Conservation (phyloP, 2,329 filamentous ascomycete species). For the Aspergillus neoniger region DNA sequence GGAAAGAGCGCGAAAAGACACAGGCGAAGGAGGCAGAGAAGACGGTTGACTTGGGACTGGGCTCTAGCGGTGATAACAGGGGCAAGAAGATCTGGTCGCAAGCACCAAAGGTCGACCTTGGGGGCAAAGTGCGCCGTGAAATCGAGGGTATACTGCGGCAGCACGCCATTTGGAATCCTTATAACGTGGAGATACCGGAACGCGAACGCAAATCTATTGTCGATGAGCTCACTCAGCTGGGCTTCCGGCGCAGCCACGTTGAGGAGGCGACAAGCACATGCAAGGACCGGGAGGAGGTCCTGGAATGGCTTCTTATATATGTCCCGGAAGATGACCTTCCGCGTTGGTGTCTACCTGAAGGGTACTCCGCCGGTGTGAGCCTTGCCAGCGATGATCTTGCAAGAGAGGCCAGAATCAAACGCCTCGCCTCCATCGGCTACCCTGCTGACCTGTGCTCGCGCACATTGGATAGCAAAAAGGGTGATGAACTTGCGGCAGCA, state of each 20-base stretch:
- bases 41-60: slow-evolving; percentile 57
- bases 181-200: slow-evolving; percentile 66
- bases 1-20: slow-evolving; percentile 65
- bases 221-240: slow-evolving; percentile 74
- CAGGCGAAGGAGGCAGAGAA: slow-evolving; percentile 67
- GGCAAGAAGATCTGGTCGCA: slow-evolving; percentile 75
- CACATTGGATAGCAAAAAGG: slow-evolving; percentile 67
- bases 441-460: slow-evolving; percentile 79
- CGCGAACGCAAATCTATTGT: slow-evolving; percentile 62
- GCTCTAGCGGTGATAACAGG: slow-evolving; percentile 37
- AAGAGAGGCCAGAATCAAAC: slow-evolving; percentile 77
- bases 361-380: slow-evolving; percentile 85
- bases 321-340: slow-evolving; percentile 97
- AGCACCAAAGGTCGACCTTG: slow-evolving; percentile 91
- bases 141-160: slow-evolving; percentile 78
- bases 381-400: slow-evolving; percentile 80
- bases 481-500: slow-evolving; percentile 75
- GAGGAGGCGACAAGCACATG: slow-evolving; percentile 85
- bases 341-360: slow-evolving; percentile 85
- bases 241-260: slow-evolving; percentile 85
- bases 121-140: slow-evolving; percentile 72
- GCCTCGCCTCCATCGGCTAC: slow-evolving; percentile 81
- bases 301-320: slow-evolving; percentile 96
- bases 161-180: slow-evolving; percentile 83
- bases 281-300: slow-evolving; percentile 85